Evolutionary conservation across 129 eudicot species (phyloP).

Genomic region (Gnaphalium uliginosum): DNA sequence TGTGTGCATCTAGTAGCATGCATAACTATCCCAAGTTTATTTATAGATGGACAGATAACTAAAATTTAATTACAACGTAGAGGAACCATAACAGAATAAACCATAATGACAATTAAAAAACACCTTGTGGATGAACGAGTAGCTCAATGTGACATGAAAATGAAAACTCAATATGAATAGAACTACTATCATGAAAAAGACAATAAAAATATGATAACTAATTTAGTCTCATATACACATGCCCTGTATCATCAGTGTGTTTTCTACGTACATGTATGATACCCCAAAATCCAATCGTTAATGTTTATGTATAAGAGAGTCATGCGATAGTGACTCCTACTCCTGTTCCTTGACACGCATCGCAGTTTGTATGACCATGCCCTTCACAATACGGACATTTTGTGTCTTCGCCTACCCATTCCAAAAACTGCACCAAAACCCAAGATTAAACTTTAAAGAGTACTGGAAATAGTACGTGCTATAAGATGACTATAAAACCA

Average conservation of each 20-base stretch:
- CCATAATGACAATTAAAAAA: too few relatives aligned
- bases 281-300: not conserved
- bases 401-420: slow-evolving; percentile 83
- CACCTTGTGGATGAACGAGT: not conserved
- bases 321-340: slow-evolving; percentile 11
- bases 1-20: too few relatives aligned
- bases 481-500: not conserved
- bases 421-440: slow-evolving; percentile 75
- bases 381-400: slow-evolving; percentile 93
- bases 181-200: not conserved
- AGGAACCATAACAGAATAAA: too few relatives aligned
- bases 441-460: not conserved
- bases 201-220: not conserved
- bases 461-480: not conserved
- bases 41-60: too few relatives aligned
- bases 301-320: slow-evolving; percentile 9
- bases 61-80: too few relatives aligned
- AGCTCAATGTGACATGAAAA: not conserved
- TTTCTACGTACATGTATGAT: slow-evolving; percentile 22
- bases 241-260: slow-evolving; percentile 1
- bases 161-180: not conserved
- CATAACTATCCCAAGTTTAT: too few relatives aligned
- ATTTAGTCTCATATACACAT: slow-evolving; percentile 15
- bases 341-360: slow-evolving; percentile 65
- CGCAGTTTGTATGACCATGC: slow-evolving; percentile 55